Evolutionary conservation across 371 early-diverging fungal species (phyloP).

Genomic region (Batkoa obscura): DNA sequence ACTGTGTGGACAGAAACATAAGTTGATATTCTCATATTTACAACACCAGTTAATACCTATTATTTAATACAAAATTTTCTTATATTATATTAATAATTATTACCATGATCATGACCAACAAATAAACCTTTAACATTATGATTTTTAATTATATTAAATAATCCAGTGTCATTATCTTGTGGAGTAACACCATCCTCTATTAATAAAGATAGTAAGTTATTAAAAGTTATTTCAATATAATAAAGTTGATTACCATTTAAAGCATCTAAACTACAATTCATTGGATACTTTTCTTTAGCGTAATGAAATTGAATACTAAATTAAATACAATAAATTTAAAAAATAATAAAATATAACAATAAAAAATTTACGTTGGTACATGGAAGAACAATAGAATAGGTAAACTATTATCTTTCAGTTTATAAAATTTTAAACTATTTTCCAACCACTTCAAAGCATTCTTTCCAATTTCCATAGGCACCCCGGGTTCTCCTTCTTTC

Average conservation of each 20-base stretch:
- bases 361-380: background rate
- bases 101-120: conserved; percentile 1
- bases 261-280: background rate
- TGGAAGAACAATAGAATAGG: background rate
- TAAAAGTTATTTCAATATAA: background rate
- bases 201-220: background rate
- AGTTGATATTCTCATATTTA: background rate
- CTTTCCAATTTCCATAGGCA: background rate
- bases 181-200: background rate
- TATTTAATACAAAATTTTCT: background rate
- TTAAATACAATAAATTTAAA: no score
- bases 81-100: background rate
- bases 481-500: background rate
- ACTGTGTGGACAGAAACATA: background rate
- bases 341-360: background rate
- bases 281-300: background rate
- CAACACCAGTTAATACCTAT: background rate
- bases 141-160: background rate
- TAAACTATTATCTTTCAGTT: background rate
- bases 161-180: background rate
- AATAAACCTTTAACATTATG: background rate
- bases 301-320: background rate
- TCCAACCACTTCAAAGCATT: background rate
- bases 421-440: background rate
- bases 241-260: background rate